These are phyloP conservation scores for Chaetomiaceae sp. DNA, from an alignment of 2,329 filamentous ascomycete genomes.

Conservation along the genomic window DNA sequence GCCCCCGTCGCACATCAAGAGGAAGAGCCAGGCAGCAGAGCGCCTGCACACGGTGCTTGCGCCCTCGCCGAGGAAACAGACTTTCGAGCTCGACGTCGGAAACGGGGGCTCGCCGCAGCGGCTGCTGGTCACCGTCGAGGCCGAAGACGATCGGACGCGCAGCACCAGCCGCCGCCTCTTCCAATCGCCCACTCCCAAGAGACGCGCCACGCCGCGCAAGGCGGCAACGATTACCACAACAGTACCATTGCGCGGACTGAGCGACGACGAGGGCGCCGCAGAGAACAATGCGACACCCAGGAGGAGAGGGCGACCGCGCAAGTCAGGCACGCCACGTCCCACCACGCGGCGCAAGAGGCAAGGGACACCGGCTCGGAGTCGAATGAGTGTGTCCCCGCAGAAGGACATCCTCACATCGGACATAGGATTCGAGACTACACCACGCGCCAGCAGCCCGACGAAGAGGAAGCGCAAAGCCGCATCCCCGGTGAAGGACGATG, in stretches of 20 bases:
- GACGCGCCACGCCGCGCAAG: conserved; percentile 22
- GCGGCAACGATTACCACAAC: conserved; percentile 41
- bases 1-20: conserved; percentile 33
- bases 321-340: conserved; percentile 47
- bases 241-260: conserved; percentile 42
- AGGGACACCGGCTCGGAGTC: conserved; percentile 34
- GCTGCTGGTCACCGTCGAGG: conserved; percentile 51
- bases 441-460: conserved; percentile 15
- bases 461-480: conserved; percentile 24
- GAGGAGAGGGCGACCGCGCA: conserved; percentile 42
- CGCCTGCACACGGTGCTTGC: conserved; percentile 32
- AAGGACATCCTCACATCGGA: conserved; percentile 22
- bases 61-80: conserved; percentile 49
- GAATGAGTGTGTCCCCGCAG: conserved; percentile 9
- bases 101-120: conserved; percentile 44
- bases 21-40: conserved; percentile 38
- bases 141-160: conserved; percentile 33
- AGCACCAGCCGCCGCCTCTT: conserved; percentile 37
- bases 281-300: conserved; percentile 31
- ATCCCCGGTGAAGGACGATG: conserved; percentile 25
- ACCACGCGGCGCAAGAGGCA: conserved; percentile 38
- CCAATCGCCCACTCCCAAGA: conserved; percentile 37
- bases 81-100: conserved; percentile 51
- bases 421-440: conserved; percentile 28
- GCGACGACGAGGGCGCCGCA: conserved; percentile 36